Percentiles rank a stretch among this genome's conserved stretches.
Conservation (phyloP, 169 alveolate species). For the Plasmodium gallinaceum region DNA sequence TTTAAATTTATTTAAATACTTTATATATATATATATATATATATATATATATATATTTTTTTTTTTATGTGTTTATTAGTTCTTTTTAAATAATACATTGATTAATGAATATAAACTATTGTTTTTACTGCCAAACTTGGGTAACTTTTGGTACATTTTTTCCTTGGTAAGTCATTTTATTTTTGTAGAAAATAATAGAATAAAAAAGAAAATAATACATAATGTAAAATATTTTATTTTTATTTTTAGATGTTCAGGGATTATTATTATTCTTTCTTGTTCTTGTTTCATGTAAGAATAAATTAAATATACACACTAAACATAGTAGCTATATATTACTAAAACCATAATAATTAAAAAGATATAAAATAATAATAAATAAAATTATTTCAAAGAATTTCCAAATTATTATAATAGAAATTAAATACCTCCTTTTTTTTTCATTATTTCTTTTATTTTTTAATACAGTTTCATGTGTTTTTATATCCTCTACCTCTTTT, state of each 20-base stretch:
- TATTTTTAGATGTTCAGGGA: constrained; percentile 45
- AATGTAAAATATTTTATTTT: not conserved
- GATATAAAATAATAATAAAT: not conserved
- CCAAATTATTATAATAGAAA: too few species aligned
- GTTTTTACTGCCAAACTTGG: constrained; percentile 42
- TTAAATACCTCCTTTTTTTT: not conserved
- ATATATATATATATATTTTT: not conserved
- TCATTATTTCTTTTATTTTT: not conserved
- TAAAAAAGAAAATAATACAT: not conserved
- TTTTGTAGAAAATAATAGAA: not conserved
- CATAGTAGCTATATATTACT: not conserved
- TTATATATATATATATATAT: constrained; percentile 1
- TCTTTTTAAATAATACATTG: constrained; percentile 53
- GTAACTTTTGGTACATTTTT: constrained; percentile 68
- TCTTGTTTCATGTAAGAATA: constrained; percentile 54
- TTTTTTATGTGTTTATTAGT: constrained; percentile 12
- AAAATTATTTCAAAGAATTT: not conserved
- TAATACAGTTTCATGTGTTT: constrained; percentile 50
- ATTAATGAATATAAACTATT: constrained; percentile 59
- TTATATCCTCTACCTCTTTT: constrained; percentile 61
- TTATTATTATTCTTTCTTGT: constrained; percentile 48
- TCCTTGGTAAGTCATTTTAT: constrained; percentile 32
- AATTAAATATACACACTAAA: not conserved
- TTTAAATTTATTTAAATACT: not conserved
- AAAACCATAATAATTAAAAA: not conserved